Evolutionary conservation across 495 filamentous ascomycete genomes (phyloP).

Genomic region (Neurospora sp.): DNA sequence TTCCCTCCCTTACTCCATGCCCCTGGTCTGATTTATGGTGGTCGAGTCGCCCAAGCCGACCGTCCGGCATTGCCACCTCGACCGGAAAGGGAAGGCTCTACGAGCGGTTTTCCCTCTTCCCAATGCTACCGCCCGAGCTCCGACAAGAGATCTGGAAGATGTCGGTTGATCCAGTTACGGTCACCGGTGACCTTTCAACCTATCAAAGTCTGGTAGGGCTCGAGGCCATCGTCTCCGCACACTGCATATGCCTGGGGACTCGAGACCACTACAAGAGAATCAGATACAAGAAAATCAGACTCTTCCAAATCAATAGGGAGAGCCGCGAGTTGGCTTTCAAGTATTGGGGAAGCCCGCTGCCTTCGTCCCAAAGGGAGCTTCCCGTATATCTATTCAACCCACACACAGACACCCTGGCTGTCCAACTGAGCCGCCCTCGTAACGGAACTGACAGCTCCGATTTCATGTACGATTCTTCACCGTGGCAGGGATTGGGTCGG

Average conservation of each 20-base stretch:
- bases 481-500: background rate
- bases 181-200: background rate
- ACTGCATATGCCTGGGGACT: background rate
- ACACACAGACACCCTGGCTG: background rate
- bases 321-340: background rate
- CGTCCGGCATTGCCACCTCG: background rate
- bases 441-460: background rate
- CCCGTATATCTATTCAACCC: background rate
- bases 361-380: background rate
- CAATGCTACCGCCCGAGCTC: background rate
- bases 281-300: background rate
- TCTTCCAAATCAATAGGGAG: background rate
- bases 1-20: background rate
- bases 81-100: background rate
- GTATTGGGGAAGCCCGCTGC: background rate
- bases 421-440: background rate
- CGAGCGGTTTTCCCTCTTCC: background rate
- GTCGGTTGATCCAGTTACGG: background rate
- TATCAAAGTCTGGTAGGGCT: background rate
- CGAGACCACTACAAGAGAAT: background rate
- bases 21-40: background rate
- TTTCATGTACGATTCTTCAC: background rate
- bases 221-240: background rate
- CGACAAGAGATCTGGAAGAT: background rate
- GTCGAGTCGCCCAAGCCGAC: background rate